A percentile compares a stretch with the other conserved stretches of the same genome.
Conservation (phyloP, 1,139 yeast species). For the Lodderomyces margitis region DNA sequence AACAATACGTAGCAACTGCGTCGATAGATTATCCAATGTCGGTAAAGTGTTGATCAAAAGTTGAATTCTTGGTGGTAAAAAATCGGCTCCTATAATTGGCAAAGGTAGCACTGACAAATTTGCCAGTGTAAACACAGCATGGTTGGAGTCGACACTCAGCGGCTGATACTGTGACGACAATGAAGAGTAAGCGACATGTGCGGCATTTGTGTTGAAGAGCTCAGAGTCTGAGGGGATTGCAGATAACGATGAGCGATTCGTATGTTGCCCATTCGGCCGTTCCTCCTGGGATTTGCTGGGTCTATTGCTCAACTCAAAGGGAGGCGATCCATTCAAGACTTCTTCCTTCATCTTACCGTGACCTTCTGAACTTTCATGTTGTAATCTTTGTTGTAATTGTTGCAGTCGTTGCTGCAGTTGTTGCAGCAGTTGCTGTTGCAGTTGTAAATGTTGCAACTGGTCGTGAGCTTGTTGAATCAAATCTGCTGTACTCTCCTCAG, state of each 20-base stretch:
- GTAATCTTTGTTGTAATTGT: slow-evolving; percentile 1
- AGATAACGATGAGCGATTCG: slow-evolving; percentile 16
- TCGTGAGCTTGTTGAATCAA: slow-evolving; percentile 5
- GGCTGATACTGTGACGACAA: slow-evolving; percentile 29
- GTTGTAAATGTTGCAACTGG: slow-evolving; percentile 2
- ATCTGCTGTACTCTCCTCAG: not conserved
- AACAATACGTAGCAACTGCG: slow-evolving; percentile 67
- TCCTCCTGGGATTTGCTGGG: slow-evolving; percentile 1
- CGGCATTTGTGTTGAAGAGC: slow-evolving; percentile 40
- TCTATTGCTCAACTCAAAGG: slow-evolving; percentile 1
- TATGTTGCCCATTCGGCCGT: slow-evolving; percentile 3
- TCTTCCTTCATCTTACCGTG: not conserved
- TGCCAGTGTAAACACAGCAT: slow-evolving; percentile 44
- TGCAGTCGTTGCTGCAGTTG: slow-evolving; percentile 2
- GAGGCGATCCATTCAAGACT: not conserved
- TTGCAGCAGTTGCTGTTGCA: slow-evolving; percentile 36
- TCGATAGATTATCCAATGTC: slow-evolving; percentile 68
- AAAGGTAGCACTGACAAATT: slow-evolving; percentile 60
- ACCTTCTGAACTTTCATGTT: not conserved
- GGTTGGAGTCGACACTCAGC: slow-evolving; percentile 8
- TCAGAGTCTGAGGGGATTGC: slow-evolving; percentile 43
- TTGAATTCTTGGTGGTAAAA: slow-evolving; percentile 59
- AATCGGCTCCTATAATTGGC: slow-evolving; percentile 53
- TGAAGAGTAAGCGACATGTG: slow-evolving; percentile 45
- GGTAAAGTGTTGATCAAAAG: slow-evolving; percentile 66